Base-by-base conservation (phyloP, 176 grass and related monocot genomes). In the Zea luxurians region DNA sequence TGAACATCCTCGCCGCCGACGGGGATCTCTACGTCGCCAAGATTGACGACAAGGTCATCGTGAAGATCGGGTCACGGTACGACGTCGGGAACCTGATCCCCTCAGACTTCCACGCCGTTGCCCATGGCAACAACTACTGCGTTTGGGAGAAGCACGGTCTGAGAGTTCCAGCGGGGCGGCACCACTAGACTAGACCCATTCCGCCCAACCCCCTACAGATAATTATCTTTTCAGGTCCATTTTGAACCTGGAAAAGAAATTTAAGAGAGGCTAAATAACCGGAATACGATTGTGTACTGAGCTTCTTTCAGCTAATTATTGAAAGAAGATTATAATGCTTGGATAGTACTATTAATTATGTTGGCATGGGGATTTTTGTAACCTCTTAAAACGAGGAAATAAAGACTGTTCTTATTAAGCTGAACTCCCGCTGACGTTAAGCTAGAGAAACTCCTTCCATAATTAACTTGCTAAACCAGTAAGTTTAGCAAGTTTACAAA, bases 51-150 rank as follows among this genome's bases (percentile, higher is more conserved):
- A 97, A 86, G 18, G 57, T 97, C 10, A 85, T 97, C 8, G 68
- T 47, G 0, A 97, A 97, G 87, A 83, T 97, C 1, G 93, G 93
- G 5, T 37, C 90, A 21, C 86, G 80, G 6, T 84, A 78, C n/a
- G 87, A 97, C 15, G 17, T 84, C 11, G 87, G 93, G 20, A 88
- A 82, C 46, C 6, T 97, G 21, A 88, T 97, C 61, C 93, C 93
- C n/a, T 86, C 90, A 0, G 70, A 97, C 71, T 97, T 88, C 57
- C 89, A 78, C 0, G 43, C 36, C 10, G 88, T 81, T 3, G 71
- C 85, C 5, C 87, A 92, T 17, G 93, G 93, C 12, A 90, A 45
- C 13, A 88, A 90, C 86, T 97, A 92, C 82, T 90, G 90, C 21
- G 44, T 97, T 1, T 97, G 90, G 93, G 90, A 97, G 90, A 97